These are phyloP conservation scores for Cryptococcus maquisensis DNA, from an alignment of 1,284 basidiomycete species.

Conservation along the genomic window DNA sequence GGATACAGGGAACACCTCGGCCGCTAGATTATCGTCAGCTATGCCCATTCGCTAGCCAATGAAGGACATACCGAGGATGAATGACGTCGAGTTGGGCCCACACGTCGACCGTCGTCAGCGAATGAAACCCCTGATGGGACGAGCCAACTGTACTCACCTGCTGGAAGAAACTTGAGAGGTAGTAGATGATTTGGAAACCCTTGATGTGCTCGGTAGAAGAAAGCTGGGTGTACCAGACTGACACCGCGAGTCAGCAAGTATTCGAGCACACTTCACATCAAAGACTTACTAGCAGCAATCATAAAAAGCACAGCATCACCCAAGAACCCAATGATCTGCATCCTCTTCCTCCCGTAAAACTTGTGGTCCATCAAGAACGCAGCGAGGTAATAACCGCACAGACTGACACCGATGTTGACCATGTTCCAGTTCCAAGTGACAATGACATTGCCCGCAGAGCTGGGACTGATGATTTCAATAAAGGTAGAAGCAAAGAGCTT, in stretches of 20 bases:
- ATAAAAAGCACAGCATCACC: slow-evolving; percentile 52
- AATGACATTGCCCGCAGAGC: slow-evolving; percentile 44
- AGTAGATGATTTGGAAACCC: slow-evolving; percentile 55
- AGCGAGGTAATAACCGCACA: slow-evolving; percentile 55
- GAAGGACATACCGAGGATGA: slow-evolving; percentile 33
- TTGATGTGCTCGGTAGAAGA: slow-evolving; percentile 39
- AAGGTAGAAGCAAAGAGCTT: slow-evolving; percentile 50
- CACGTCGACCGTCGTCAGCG: neutral
- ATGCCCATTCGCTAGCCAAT: no score
- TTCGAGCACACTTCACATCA: neutral
- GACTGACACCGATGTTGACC: slow-evolving; percentile 51
- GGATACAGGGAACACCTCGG: slow-evolving; percentile 54
- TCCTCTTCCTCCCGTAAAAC: slow-evolving; percentile 49
- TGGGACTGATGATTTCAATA: slow-evolving; percentile 53
- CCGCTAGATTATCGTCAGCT: slow-evolving; percentile 24
- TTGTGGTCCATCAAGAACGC: slow-evolving; percentile 58
- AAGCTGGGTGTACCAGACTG: slow-evolving; percentile 22
- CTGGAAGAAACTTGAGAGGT: slow-evolving; percentile 54
- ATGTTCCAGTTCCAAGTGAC: slow-evolving; percentile 55
- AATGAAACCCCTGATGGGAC: slow-evolving; percentile 48
- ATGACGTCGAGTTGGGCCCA: slow-evolving; percentile 40
- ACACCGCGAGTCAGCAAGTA: neutral
- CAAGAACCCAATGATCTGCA: slow-evolving; percentile 55
- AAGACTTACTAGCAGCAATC: slow-evolving; percentile 32
- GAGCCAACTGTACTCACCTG: slow-evolving; percentile 44